Base-by-base conservation (phyloP, 768 basidiomycete genomes). In the Tubosaeta sp. region DNA sequence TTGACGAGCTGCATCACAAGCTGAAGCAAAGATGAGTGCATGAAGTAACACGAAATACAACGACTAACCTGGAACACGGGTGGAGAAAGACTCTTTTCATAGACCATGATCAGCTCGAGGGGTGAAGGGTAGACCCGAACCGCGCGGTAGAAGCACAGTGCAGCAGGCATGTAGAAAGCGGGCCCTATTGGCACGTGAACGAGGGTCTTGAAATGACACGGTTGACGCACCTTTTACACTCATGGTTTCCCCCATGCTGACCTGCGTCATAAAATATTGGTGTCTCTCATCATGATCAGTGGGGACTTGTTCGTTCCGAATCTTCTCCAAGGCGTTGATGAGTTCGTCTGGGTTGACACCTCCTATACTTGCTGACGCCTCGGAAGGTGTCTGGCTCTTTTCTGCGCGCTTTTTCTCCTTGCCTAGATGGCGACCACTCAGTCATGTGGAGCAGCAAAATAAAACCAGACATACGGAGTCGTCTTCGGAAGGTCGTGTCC, bases 51-150 rank as follows among this genome's bases (percentile, higher is more conserved):
- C 11, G 12, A 32, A 6, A 46, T 14, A 22, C 14, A 27, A 22
- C 12, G 10, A 69, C 72, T 29, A 49, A 86, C 86, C 73, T 90
- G 87, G 73, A 92, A 91, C 44, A 93, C 75, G 32, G 83, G 77
- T 24, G 81, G 78, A 3, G 91, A 88, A 27, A 95, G 83, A 30
- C 92, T 94, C 71, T 88, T 87, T 72, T 97, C 85, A 63, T 96
- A 95, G 55, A 98, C 94, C 69, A 87, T 82, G 61, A 99, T 87
- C 59, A 98, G 82, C 69, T 98, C 96, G 29, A 92, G 83, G 1
- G 94, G 92, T 27, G 89, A 83, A 44, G 96, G 96, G 73, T 99
- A 99, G 31, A 96, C 93, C 48, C 87, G 79, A 52, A 98, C 83
- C 1, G 93, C 94, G 44, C 92, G 82, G 80, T 85, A 99, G 81